These are phyloP conservation scores for Crithidia mellificae DNA, from an alignment of 208 protist genomes.

Conservation along the genomic window DNA sequence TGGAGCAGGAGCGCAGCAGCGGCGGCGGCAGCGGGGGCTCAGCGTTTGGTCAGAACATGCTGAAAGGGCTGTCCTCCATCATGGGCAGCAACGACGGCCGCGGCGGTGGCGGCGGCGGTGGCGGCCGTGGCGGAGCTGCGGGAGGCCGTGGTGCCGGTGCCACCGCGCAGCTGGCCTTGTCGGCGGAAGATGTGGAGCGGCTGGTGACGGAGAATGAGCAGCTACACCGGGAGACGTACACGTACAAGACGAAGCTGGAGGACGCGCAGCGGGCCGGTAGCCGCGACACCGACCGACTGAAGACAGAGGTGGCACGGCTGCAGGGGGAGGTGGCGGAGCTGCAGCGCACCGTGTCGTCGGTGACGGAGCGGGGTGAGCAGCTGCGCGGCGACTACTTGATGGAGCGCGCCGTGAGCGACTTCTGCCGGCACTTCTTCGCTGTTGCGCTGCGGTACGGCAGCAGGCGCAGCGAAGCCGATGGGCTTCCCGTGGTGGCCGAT, in stretches of 20 bases:
- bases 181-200: slow-evolving; percentile 64
- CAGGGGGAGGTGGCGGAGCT: slow-evolving; percentile 49
- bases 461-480: background rate
- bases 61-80: slow-evolving; percentile 76
- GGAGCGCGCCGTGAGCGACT: slow-evolving; percentile 52
- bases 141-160: slow-evolving; percentile 3
- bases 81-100: slow-evolving; percentile 50
- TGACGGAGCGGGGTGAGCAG: slow-evolving; percentile 38
- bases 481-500: slow-evolving; percentile 2
- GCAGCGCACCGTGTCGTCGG: slow-evolving; percentile 36
- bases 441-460: slow-evolving; percentile 9
- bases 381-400: slow-evolving; percentile 47
- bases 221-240: slow-evolving; percentile 71
- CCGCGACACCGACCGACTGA: slow-evolving; percentile 20
- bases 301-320: slow-evolving; percentile 31
- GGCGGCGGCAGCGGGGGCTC: no score
- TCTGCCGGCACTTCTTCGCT: slow-evolving; percentile 63
- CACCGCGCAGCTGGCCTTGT: slow-evolving; percentile 30
- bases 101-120: slow-evolving; percentile 1
- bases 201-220: slow-evolving; percentile 70
- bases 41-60: slow-evolving; percentile 61
- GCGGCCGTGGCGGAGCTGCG: background rate
- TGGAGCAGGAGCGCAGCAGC: slow-evolving; percentile 38
- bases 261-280: slow-evolving; percentile 26
- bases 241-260: slow-evolving; percentile 50